Evolutionary conservation across 768 basidiomycete genomes (phyloP), one percentile per base, ranked within the genome.

Genomic region (Boletus eberwhitei): DNA sequence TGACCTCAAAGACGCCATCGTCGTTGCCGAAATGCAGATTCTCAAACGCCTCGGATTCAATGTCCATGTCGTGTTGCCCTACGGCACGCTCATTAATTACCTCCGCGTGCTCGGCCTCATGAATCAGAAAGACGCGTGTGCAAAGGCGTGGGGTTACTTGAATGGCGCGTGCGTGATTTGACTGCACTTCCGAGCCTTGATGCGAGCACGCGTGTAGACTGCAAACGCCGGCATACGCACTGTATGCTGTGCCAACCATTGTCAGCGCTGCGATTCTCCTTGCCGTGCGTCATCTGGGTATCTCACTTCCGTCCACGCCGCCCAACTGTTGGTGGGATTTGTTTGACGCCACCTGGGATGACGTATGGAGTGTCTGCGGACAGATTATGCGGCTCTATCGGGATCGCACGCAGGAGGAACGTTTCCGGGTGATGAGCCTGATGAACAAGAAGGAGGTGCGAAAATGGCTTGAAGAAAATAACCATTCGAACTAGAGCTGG

Each of bases 11-110:
- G 97, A 99, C 66, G 87, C 90, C 8, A 76, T 98, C 46, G 93
- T 98, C 21, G 88, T 95, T 14, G 86, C 89, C 2, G 97, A 99
- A 72, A 98, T 98, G 93, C 97, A 99, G 69, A 82, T 98, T 21
- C 79, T 99, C 59, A 99, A 99, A 72, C 81, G 96, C 22, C 80
- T 99, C 12, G 96, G 92, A 1, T 99, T 98, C 75, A 90, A 98
- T 64, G 91, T 96, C 38, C 87, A 91, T 62, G 90, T 96, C 42
- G 89, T 92, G 12, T 76, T 98, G 32, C 94, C 96, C 4, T 98
- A 98, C 61, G 93, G 89, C 34, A 93, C 93, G 7, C 80, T 98
- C 52, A 87, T 98, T 62, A 98, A 97, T 73, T 98, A 99, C 71
- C 76, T 97, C 67, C 80, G 90, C 55, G 82, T 98, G 21, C 80